These are phyloP conservation scores for Paramecium primaurelia DNA, from an alignment of 73 alveolate species.

Conservation along the genomic window DNA sequence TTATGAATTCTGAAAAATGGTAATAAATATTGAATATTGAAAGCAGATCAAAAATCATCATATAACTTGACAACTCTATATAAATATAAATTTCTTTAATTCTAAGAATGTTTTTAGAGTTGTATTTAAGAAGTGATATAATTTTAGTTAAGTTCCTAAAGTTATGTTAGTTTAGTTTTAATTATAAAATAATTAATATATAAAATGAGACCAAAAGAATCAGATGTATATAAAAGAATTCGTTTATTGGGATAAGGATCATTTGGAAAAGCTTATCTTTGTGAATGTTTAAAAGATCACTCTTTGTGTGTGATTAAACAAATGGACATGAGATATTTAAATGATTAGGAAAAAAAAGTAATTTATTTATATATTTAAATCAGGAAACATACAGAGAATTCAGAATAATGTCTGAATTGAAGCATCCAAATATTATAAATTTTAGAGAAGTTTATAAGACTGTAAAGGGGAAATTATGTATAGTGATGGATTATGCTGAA, in stretches of 20 bases:
- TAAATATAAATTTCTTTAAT: no score
- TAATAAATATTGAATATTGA: no score
- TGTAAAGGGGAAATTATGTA: conserved; percentile 75
- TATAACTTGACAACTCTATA: no score
- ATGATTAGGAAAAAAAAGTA: conserved; percentile 68
- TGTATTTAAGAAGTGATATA: no score
- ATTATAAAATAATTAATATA: not conserved
- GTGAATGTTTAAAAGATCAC: conserved; percentile 49
- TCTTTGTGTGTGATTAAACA: conserved; percentile 68
- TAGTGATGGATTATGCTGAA: conserved; percentile 80
- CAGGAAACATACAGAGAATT: conserved; percentile 70
- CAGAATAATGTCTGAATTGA: conserved; percentile 63
- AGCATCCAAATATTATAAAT: conserved; percentile 89
- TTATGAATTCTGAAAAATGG: not conserved
- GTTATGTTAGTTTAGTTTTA: not conserved
- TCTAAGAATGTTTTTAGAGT: not conserved
- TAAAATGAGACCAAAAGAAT: conserved; percentile 38
- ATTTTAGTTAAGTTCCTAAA: not conserved
- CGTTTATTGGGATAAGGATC: conserved; percentile 72
- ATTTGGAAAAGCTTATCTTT: conserved; percentile 71
- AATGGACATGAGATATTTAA: conserved; percentile 71
- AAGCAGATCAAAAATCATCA: not conserved
- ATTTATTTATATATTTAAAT: not conserved
- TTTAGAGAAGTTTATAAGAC: conserved; percentile 82
- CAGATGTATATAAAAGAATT: conserved; percentile 56